These are phyloP conservation scores for Ganoderma resinaceum DNA, from an alignment of 1,284 basidiomycete species.

Conservation along the genomic window DNA sequence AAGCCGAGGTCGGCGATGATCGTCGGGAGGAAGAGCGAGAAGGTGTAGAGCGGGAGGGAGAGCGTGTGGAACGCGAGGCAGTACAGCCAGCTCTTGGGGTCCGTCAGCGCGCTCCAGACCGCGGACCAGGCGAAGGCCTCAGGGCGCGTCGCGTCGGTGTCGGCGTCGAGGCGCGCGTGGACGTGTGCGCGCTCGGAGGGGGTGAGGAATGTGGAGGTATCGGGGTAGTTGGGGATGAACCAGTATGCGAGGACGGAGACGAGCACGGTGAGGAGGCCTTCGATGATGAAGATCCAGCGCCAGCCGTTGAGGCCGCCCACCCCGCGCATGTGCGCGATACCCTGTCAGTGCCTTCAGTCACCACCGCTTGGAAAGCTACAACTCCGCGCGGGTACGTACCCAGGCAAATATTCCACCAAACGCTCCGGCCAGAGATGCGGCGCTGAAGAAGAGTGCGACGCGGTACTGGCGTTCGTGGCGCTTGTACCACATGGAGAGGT, in stretches of 20 bases:
- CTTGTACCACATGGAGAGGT: conserved; percentile 47
- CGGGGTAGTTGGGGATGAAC: conserved; percentile 47
- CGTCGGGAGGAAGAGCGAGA: conserved; percentile 30
- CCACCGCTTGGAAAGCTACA: not conserved
- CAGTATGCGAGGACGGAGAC: conserved; percentile 45
- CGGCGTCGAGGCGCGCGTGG: conserved; percentile 44
- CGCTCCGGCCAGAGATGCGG: conserved; percentile 56
- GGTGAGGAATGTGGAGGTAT: conserved; percentile 33
- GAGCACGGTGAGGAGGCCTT: conserved; percentile 48
- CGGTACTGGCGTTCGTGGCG: conserved; percentile 28
- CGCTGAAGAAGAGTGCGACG: conserved; percentile 57
- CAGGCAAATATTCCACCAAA: conserved; percentile 56
- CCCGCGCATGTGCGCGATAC: conserved; percentile 2
- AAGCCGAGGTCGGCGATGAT: conserved; percentile 34
- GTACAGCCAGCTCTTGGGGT: conserved; percentile 40
- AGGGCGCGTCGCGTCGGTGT: conserved; percentile 53
- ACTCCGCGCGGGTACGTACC: not conserved
- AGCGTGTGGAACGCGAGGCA: conserved; percentile 59
- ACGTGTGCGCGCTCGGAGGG: conserved; percentile 9
- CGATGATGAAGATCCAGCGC: conserved; percentile 34
- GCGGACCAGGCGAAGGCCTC: conserved; percentile 1
- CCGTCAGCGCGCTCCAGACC: not conserved
- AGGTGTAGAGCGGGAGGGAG: conserved; percentile 13
- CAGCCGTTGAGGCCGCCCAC: conserved; percentile 25
- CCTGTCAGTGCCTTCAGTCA: not conserved